Conservation (phyloP, 352 stramenopile genomes). For the Phytophthora ohioensis region DNA sequence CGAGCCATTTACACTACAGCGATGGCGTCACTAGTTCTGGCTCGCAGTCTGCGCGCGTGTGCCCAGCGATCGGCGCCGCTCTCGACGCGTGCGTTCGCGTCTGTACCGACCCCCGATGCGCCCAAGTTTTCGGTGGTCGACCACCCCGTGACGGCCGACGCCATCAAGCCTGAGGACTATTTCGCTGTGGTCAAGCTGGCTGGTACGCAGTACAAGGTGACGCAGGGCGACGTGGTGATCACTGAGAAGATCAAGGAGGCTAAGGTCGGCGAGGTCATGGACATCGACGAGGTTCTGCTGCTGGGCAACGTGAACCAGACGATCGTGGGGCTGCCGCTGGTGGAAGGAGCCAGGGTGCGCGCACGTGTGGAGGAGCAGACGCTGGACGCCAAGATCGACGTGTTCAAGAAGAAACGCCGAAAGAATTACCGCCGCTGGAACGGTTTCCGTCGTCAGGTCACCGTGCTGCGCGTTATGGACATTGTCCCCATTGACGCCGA, state of each 20-base stretch:
- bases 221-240: constrained; percentile 84
- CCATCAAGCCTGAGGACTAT: constrained; percentile 76
- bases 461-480: constrained; percentile 85
- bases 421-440: constrained; percentile 93
- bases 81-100: constrained; percentile 30
- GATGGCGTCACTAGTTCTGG: constrained; percentile 38
- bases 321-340: constrained; percentile 76
- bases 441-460: constrained; percentile 87
- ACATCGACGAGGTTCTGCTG: constrained; percentile 84
- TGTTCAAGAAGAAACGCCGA: constrained; percentile 93
- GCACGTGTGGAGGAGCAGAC: constrained; percentile 89
- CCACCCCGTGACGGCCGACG: constrained; percentile 75
- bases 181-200: constrained; percentile 88
- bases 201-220: constrained; percentile 90
- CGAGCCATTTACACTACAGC: constrained; percentile 8
- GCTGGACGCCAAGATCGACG: constrained; percentile 88
- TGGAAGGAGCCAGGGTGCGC: constrained; percentile 77
- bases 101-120: constrained; percentile 22
- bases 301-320: constrained; percentile 88
- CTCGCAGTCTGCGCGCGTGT: constrained; percentile 35
- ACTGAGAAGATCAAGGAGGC: constrained; percentile 88
- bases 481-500: constrained; percentile 63
- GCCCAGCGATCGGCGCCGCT: constrained; percentile 22
- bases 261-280: constrained; percentile 87
- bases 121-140: constrained; percentile 79